A percentile compares a stretch with the other conserved stretches of the same genome.
These are phyloP conservation scores for Phylloboletellus chloephorus DNA, from an alignment of 1,284 basidiomycete genomes.

Conservation along the genomic window DNA sequence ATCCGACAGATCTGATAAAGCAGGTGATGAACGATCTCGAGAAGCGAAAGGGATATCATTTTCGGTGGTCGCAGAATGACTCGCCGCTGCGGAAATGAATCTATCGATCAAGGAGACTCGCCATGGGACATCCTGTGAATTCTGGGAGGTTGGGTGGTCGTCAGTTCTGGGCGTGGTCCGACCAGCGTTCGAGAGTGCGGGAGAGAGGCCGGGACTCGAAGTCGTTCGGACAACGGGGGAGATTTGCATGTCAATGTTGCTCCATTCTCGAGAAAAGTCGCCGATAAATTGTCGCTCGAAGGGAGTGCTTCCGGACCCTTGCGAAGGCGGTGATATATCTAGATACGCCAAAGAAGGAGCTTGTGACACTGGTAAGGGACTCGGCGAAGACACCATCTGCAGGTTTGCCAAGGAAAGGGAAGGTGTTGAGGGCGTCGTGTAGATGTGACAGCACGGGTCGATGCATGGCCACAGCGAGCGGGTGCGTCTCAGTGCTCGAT, in stretches of 20 bases:
- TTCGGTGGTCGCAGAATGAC: constrained; percentile 9
- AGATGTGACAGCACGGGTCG: constrained; percentile 12
- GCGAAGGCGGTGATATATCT: constrained; percentile 27
- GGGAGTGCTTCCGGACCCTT: constrained; percentile 23
- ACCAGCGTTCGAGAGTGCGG: constrained; percentile 2
- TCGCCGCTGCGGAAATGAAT: constrained; percentile 27
- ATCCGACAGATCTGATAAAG: constrained; percentile 25
- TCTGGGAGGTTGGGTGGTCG: constrained; percentile 4
- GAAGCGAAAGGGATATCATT: not conserved
- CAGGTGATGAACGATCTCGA: constrained; percentile 16
- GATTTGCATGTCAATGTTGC: constrained; percentile 8
- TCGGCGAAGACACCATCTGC: constrained; percentile 25
- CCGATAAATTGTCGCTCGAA: constrained; percentile 28
- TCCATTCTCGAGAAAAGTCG: constrained; percentile 21
- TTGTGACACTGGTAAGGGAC: constrained; percentile 23
- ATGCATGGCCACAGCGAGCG: not conserved
- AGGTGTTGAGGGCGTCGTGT: constrained; percentile 16
- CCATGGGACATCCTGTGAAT: constrained; percentile 5
- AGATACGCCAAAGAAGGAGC: constrained; percentile 17
- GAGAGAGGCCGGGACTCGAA: constrained; percentile 8
- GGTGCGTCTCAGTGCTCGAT: constrained; percentile 6
- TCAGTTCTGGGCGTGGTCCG: constrained; percentile 1
- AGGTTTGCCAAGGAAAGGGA: constrained; percentile 7
- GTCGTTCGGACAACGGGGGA: constrained; percentile 24
- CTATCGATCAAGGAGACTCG: constrained; percentile 27